A percentile compares a stretch with the other conserved stretches of the same genome.
Evolutionary conservation across 345 rosid genomes (phyloP).

Genomic region (Raphanus raphanistrum): DNA sequence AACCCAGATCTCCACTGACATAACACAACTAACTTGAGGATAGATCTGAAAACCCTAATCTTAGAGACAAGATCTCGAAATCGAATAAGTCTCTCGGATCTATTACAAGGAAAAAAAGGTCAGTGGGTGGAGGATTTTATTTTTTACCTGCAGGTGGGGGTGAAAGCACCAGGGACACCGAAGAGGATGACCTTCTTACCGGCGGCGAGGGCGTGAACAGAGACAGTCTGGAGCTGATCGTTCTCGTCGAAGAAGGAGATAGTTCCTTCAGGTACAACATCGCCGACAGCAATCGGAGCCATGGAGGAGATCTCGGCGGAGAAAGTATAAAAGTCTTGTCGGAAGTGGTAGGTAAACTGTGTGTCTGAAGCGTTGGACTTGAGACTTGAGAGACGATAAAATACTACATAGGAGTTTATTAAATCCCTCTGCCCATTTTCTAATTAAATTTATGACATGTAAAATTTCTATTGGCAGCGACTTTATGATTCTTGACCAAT

Average conservation of each 20-base stretch:
- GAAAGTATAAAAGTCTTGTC: neutral
- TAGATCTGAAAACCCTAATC: neutral
- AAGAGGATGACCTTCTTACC: conserved; percentile 83
- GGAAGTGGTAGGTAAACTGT: neutral
- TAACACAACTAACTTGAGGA: neutral
- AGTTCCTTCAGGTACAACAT: conserved; percentile 69
- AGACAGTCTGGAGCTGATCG: conserved; percentile 73
- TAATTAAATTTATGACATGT: neutral
- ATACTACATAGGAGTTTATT: neutral
- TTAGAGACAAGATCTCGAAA: neutral
- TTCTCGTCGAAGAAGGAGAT: conserved; percentile 85
- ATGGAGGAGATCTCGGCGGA: conserved; percentile 33
- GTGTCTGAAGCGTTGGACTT: neutral
- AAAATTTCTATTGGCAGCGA: neutral
- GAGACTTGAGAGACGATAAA: neutral
- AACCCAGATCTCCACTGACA: neutral
- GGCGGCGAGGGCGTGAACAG: conserved; percentile 78
- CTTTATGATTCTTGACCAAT: neutral
- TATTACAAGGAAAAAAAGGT: neutral
- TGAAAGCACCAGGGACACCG: conserved; percentile 99
- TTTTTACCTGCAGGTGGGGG: conserved; percentile 93
- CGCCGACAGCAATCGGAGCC: conserved; percentile 91
- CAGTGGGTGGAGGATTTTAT: neutral
- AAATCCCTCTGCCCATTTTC: neutral
- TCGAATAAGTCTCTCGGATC: neutral